These are phyloP conservation scores for Bruguiera gymnorhiza DNA, from an alignment of 345 rosid genomes.

Conservation along the genomic window DNA sequence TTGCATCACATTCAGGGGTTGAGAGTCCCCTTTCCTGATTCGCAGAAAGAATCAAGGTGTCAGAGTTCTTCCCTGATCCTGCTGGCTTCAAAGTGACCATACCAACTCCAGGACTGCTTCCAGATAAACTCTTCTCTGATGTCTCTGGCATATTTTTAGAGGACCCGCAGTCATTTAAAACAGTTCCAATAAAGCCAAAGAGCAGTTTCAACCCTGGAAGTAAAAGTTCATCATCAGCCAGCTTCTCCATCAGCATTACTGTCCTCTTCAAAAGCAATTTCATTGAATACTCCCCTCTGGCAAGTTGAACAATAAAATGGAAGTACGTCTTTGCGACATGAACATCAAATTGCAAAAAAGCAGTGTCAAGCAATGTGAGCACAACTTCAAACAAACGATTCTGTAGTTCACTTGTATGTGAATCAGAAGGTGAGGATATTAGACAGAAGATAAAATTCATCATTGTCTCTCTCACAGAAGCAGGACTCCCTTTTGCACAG, in stretches of 20 bases:
- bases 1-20: constrained; percentile 87
- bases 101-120: constrained; percentile 41
- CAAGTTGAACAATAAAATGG: constrained; percentile 74
- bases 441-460: constrained; percentile 68
- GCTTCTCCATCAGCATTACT: constrained; percentile 66
- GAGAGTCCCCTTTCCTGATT: constrained; percentile 71
- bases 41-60: constrained; percentile 56
- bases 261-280: constrained; percentile 67
- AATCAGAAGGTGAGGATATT: constrained; percentile 47
- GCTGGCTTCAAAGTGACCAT: constrained; percentile 49
- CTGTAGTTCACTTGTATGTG: constrained; percentile 45
- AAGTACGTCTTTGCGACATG: constrained; percentile 70
- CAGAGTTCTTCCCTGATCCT: constrained; percentile 69
- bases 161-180: constrained; percentile 59
- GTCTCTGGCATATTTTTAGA: constrained; percentile 44
- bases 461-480: constrained; percentile 72
- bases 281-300: constrained; percentile 58
- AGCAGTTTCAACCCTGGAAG: constrained; percentile 82
- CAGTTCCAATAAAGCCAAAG: constrained; percentile 73
- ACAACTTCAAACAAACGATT: constrained; percentile 82
- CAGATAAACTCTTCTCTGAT: constrained; percentile 46
- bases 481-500: constrained; percentile 58
- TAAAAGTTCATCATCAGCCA: constrained; percentile 59
- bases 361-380: constrained; percentile 66
- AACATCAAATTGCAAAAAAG: constrained; percentile 78